Evolutionary conservation across 352 stramenopile genomes (phyloP), one percentile per base, ranked within the genome.

Genomic region (Pythium plurisporium): DNA sequence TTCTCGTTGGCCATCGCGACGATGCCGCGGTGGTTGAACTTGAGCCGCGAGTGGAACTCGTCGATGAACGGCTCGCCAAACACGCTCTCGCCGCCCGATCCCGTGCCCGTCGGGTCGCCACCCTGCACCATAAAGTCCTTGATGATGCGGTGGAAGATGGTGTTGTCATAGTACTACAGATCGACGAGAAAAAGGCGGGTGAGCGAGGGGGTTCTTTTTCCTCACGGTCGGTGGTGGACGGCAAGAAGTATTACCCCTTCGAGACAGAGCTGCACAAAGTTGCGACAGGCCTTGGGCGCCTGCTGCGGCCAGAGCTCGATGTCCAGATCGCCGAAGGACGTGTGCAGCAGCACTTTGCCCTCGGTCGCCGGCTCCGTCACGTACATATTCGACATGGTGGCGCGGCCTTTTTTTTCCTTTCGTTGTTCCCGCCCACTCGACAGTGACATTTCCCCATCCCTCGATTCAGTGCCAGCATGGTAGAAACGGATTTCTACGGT

Each of bases 291-390:
- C 45, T 95, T 89, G 17, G 96, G 96, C 46, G 95, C 96, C 76
- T 99, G 95, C 59, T 97, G 95, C 40, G 91, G 88, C 94, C 94
- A 99, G 43, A 99, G 74, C 63, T 99, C 88, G 29, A 99, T 86
- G 62, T 99, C 95, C 14, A 99, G 62, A 55, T 98, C 94, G n/a
- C 97, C 97, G 58, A 98, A 95, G 37, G 89, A 96, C 48, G 96
- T 99, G 63, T 98, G 86, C 34, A 99, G 75, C 23, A 99, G 73
- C 47, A 99, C 92, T 62, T 98, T 98, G 19, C 96, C 96, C 56
- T 96, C 79, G 31, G 96, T 98, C 41, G 85, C 74, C 20, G 96
- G 97, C 81, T 99, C 96, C 3, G 93, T 98, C 46, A 96, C 91
- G 73, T 99, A 99, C 37, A 99, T 96, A 67, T 94, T 96, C 30